phyloP scores from a whole-genome alignment of 2,329 filamentous ascomycete genomes.

The Drechslerella coelobrocha region DNA sequence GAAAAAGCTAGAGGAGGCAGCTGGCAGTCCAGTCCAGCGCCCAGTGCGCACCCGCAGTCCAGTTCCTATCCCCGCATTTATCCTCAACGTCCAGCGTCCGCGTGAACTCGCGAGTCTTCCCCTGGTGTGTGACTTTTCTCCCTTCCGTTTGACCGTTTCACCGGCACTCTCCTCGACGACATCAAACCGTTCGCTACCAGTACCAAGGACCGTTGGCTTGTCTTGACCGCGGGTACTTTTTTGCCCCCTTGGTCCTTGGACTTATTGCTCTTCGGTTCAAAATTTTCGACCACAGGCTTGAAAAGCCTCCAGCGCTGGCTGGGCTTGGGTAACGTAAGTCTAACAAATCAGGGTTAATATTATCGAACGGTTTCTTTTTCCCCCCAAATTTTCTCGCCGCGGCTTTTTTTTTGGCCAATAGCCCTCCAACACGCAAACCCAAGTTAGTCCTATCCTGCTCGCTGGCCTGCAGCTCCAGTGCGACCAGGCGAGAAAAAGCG shows the following conservation, averaged over 20 bases:
- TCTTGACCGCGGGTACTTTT: constrained; percentile 5
- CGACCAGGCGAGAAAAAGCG: constrained; percentile 4
- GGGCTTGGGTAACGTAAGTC: too few relatives aligned
- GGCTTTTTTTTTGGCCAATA: constrained; percentile 46
- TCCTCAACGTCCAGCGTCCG: too few relatives aligned
- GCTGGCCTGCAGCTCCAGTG: constrained; percentile 32
- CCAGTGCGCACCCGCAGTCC: too few relatives aligned
- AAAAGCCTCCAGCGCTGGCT: not conserved
- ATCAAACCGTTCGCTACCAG: not conserved
- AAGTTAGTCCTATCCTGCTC: not conserved
- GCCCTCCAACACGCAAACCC: constrained; percentile 21
- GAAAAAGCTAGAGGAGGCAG: too few relatives aligned
- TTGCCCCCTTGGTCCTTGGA: not conserved
- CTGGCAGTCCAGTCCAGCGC: too few relatives aligned
- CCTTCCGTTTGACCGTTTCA: not conserved
- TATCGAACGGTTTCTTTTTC: constrained; percentile 9
- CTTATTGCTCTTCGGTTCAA: not conserved
- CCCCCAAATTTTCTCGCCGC: constrained; percentile 34
- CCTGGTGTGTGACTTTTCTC: not conserved
- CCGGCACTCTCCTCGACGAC: not conserved
- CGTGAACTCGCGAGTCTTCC: too few relatives aligned
- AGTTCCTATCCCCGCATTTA: too few relatives aligned
- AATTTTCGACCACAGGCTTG: constrained; percentile 1
- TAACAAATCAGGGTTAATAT: constrained; percentile 20
- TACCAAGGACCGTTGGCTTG: not conserved